Evolutionary conservation across 2,329 filamentous ascomycete species (phyloP).

Genomic region (Nemania sp.): DNA sequence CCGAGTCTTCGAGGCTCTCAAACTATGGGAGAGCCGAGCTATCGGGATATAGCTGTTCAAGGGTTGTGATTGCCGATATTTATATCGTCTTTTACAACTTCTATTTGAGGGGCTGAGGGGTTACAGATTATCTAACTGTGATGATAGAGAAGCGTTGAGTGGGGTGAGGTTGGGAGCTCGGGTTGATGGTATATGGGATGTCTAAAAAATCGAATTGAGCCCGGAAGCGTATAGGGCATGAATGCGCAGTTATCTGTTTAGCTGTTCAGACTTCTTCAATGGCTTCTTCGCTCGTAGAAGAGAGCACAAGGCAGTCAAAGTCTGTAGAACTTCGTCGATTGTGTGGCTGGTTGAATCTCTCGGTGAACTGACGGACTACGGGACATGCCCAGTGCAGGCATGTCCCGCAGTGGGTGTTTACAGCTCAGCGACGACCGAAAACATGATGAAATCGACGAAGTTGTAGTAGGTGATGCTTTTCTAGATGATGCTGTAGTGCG

Average conservation of each 20-base stretch:
- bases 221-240: slow-evolving; percentile 40
- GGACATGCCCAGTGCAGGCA: slow-evolving; percentile 68
- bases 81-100: background rate
- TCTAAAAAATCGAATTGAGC: slow-evolving; percentile 29
- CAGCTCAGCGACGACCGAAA: slow-evolving; percentile 88
- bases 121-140: slow-evolving; percentile 2
- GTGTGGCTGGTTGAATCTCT: slow-evolving; percentile 72
- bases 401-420: slow-evolving; percentile 87
- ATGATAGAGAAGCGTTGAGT: background rate
- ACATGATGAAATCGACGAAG: slow-evolving; percentile 78
- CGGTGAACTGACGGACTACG: slow-evolving; percentile 90
- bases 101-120: slow-evolving; percentile 2
- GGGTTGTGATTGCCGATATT: background rate
- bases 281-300: slow-evolving; percentile 40
- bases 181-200: slow-evolving; percentile 15
- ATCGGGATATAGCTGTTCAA: slow-evolving; percentile 10
- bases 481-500: slow-evolving; percentile 60
- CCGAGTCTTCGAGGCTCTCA: slow-evolving; percentile 11
- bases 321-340: slow-evolving; percentile 75
- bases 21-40: slow-evolving; percentile 24
- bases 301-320: slow-evolving; percentile 60
- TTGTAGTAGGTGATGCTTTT: slow-evolving; percentile 54
- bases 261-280: slow-evolving; percentile 50
- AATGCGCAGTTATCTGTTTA: slow-evolving; percentile 48
- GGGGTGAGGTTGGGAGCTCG: slow-evolving; percentile 26